These are phyloP conservation scores for Graphiopsis chlorocephala DNA, from an alignment of 2,329 filamentous ascomycete genomes.

Conservation along the genomic window DNA sequence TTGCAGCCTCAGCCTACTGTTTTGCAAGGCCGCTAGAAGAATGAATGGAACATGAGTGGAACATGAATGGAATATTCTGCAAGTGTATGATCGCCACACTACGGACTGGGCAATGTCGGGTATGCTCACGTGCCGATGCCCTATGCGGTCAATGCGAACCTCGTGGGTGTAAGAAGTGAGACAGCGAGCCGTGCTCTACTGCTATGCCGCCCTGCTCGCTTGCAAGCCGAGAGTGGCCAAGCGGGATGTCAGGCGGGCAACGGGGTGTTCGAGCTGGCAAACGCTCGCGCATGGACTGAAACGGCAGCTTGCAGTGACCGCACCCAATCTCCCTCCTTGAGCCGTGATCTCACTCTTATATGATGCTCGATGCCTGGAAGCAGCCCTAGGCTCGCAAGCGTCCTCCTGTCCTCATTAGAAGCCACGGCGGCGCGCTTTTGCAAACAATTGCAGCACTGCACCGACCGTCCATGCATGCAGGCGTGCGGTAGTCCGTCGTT, in stretches of 20 bases:
- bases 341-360: neutral
- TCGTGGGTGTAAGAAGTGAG: neutral
- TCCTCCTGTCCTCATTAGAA: neutral
- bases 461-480: neutral
- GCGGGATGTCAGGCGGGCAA: neutral
- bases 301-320: neutral
- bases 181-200: constrained; percentile 4
- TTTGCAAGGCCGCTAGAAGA: neutral
- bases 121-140: neutral
- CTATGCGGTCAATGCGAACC: constrained; percentile 2
- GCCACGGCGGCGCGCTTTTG: neutral
- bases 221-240: neutral
- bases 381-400: neutral
- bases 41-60: neutral
- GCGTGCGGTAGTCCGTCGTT: neutral
- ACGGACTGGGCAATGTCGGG: neutral
- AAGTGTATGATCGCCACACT: neutral
- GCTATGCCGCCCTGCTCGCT: neutral
- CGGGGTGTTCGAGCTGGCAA: neutral
- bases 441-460: neutral
- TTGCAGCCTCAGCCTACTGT: neutral
- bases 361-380: neutral
- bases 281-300: constrained; percentile 11
- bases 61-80: neutral
- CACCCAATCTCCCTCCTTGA: constrained; percentile 1